These are phyloP conservation scores for Priceomyces haplophilus DNA, from an alignment of 805 yeast genomes.

Conservation along the genomic window DNA sequence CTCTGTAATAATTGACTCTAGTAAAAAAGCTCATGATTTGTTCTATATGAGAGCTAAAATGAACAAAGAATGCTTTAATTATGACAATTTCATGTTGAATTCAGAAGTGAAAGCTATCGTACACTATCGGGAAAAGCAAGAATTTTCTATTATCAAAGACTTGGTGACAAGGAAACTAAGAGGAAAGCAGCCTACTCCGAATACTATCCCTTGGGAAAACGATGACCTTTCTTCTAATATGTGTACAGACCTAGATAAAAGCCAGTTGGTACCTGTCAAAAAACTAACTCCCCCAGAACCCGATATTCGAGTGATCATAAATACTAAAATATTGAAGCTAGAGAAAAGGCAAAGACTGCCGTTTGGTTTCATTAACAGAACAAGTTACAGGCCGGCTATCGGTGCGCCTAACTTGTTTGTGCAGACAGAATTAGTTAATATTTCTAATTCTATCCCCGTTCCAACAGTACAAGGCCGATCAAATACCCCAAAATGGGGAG, in stretches of 20 bases:
- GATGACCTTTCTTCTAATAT: conserved; percentile 4
- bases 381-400: conserved; percentile 3
- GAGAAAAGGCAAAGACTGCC: conserved; percentile 5
- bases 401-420: conserved; percentile 5
- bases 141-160: background rate
- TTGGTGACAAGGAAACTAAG: background rate
- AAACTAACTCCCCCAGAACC: conserved; percentile 16
- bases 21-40: conserved; percentile 8
- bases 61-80: conserved; percentile 34
- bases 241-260: conserved; percentile 24
- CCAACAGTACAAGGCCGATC: conserved; percentile 3
- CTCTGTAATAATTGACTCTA: conserved; percentile 13
- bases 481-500: conserved; percentile 5
- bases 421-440: background rate
- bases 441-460: conserved; percentile 1
- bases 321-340: conserved; percentile 1
- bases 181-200: background rate
- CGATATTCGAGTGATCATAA: conserved; percentile 6
- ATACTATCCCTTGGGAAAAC: background rate
- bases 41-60: conserved; percentile 29
- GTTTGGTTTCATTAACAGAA: conserved; percentile 3
- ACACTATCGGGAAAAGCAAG: conserved; percentile 17
- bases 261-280: conserved; percentile 16
- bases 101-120: conserved; percentile 30
- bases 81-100: conserved; percentile 29